phyloP scores from a whole-genome alignment of 441 rosid species.

The Metrosideros polymorpha region DNA sequence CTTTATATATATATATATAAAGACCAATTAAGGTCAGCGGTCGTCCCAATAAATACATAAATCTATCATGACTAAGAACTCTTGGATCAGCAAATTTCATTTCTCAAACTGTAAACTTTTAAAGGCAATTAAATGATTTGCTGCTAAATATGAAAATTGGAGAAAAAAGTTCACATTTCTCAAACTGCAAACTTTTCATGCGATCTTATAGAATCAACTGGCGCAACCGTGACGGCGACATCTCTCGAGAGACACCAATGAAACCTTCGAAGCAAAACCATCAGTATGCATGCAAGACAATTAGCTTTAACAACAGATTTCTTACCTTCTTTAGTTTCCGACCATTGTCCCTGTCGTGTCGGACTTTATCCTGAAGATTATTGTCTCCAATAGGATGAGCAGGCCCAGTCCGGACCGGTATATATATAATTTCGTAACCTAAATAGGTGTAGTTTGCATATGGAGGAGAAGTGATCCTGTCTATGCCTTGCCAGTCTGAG shows the following conservation, averaged over 20 bases:
- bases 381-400: too few relatives aligned
- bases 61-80: neutral
- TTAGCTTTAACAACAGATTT: neutral
- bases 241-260: neutral
- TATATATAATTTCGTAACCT: too few relatives aligned
- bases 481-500: conserved; percentile 75
- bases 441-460: conserved; percentile 49
- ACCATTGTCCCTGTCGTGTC: neutral
- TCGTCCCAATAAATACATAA: neutral
- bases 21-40: neutral
- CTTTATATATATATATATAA: too few relatives aligned
- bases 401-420: too few relatives aligned
- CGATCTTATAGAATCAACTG: neutral
- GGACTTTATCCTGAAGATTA: neutral
- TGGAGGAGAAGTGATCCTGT: conserved; percentile 46
- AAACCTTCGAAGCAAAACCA: neutral
- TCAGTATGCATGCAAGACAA: neutral
- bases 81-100: neutral
- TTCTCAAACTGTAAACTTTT: neutral
- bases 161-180: too few relatives aligned
- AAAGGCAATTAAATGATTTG: neutral
- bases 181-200: too few relatives aligned
- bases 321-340: neutral
- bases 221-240: neutral
- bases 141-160: neutral